Conservation (phyloP, 2,329 filamentous ascomycete species). For the Trichoderma sp. region DNA sequence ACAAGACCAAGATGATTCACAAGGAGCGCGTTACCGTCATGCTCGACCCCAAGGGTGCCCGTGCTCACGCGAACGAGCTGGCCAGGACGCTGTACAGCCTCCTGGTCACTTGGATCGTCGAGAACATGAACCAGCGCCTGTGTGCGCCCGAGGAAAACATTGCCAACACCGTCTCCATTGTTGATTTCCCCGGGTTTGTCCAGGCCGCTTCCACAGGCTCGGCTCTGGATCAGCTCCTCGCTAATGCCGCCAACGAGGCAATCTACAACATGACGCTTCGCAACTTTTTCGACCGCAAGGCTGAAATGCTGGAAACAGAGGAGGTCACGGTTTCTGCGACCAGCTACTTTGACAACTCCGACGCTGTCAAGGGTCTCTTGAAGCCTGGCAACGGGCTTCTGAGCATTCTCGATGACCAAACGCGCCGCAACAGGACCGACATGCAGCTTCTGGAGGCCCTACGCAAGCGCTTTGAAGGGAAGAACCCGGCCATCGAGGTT, state of each 20-base stretch:
- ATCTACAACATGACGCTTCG: slow-evolving; percentile 92
- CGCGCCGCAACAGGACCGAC: slow-evolving; percentile 83
- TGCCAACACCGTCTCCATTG: slow-evolving; percentile 88
- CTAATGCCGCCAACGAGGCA: slow-evolving; percentile 89
- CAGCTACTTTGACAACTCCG: slow-evolving; percentile 97
- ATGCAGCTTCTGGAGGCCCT: slow-evolving; percentile 88
- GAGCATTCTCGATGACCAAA: slow-evolving; percentile 95
- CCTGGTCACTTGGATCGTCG: slow-evolving; percentile 89
- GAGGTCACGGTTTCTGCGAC: slow-evolving; percentile 88
- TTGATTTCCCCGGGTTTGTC: slow-evolving; percentile 95
- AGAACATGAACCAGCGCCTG: slow-evolving; percentile 85
- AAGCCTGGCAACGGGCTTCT: slow-evolving; percentile 92
- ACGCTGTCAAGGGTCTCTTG: slow-evolving; percentile 86
- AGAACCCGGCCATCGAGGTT: slow-evolving; percentile 86
- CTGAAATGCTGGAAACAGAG: slow-evolving; percentile 90
- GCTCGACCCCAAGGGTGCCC: slow-evolving; percentile 88
- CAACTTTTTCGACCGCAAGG: slow-evolving; percentile 93
- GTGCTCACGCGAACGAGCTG: slow-evolving; percentile 89
- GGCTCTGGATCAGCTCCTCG: slow-evolving; percentile 86
- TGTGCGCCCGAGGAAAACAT: slow-evolving; percentile 87
- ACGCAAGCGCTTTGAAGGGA: slow-evolving; percentile 89
- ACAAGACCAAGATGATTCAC: slow-evolving; percentile 95
- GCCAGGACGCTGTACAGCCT: slow-evolving; percentile 92
- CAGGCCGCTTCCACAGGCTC: slow-evolving; percentile 83
- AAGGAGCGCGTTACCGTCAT: slow-evolving; percentile 98